Percentiles rank a stretch among this genome's conserved stretches.
These are phyloP conservation scores for Protomyces gravidus DNA, from an alignment of 1,139 yeast species.

Conservation along the genomic window DNA sequence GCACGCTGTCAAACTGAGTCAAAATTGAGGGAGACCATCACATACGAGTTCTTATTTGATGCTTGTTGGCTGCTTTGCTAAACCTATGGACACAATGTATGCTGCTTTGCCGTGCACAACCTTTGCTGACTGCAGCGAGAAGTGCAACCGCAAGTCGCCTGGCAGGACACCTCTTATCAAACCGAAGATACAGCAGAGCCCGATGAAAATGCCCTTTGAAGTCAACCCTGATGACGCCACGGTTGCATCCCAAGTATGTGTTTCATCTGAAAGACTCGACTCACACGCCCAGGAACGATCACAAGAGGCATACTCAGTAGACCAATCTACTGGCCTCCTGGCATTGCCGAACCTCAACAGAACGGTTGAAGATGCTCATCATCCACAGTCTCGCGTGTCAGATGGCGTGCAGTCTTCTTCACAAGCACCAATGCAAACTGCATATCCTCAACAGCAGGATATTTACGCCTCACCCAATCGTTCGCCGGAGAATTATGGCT, in stretches of 20 bases:
- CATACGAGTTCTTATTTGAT: no score
- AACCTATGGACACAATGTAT: neutral
- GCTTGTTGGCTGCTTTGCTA: neutral
- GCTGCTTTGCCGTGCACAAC: no score
- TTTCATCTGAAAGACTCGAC: neutral
- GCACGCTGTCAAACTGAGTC: neutral
- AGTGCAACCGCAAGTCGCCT: neutral
- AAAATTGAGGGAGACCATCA: neutral
- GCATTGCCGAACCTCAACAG: neutral
- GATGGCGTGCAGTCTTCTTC: neutral
- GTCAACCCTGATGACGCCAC: no score
- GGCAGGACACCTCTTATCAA: neutral
- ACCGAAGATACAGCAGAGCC: no score
- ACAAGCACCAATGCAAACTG: neutral
- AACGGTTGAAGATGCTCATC: neutral
- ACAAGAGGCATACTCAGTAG: neutral
- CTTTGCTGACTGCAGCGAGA: neutral
- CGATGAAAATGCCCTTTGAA: no score
- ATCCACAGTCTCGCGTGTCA: neutral
- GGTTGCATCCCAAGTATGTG: neutral
- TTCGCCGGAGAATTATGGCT: neutral
- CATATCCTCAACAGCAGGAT: conserved; percentile 8
- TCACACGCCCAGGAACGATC: no score
- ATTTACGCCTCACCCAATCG: conserved; percentile 12
- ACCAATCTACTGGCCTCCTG: neutral